Evolutionary conservation across 257 asterid genomes (phyloP), one percentile per base, ranked within the genome.

Genomic region (Handroanthus guayacan): DNA sequence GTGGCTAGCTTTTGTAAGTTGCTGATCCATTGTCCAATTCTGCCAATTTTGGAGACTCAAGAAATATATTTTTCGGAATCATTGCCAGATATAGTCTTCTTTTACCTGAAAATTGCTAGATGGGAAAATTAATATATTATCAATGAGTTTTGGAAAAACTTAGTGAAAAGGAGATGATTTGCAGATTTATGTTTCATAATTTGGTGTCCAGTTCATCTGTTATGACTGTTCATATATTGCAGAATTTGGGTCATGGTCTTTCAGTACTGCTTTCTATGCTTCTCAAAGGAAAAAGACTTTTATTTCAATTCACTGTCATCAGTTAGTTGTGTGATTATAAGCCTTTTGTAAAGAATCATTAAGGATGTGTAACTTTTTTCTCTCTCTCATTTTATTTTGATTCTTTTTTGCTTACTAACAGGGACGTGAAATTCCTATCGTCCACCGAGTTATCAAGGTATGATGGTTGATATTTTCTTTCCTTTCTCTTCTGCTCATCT

Each of bases 381-480:
- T 39, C 25, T 44, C 37, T 2, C 45, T 41, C 54, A 38, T 37
- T 25, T 45, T 17, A 43, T 73, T 73, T 61, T 43, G 55, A 50
- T 36, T 72, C 31, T 17, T 20, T 63, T 63, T 63, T 57, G 38
- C 71, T 77, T 80, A 39, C 47, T 78, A 75, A 67, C 88, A 95
- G 99, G 98, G 97, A 12, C 97, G 99, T 52, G 98, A 95, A 86
- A 95, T 95, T 91, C 99, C 99, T 50, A 95, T 95, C 31, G 99
- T 95, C 69, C 99, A 95, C 81, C 88, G 99, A 82, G 99, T 93
- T 65, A 95, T 95, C 81, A 93, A 93, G 98, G 99, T 90, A 73
- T 58, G 69, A 57, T 58, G 18, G 71, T 58, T 55, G 10, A 45
- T 25, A n/a, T 43, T 17, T 31, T 51, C 14, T 67, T 25, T 45